phyloP scores from a whole-genome alignment of 2,329 filamentous ascomycete species.

The Xylaria hypoxylon region DNA sequence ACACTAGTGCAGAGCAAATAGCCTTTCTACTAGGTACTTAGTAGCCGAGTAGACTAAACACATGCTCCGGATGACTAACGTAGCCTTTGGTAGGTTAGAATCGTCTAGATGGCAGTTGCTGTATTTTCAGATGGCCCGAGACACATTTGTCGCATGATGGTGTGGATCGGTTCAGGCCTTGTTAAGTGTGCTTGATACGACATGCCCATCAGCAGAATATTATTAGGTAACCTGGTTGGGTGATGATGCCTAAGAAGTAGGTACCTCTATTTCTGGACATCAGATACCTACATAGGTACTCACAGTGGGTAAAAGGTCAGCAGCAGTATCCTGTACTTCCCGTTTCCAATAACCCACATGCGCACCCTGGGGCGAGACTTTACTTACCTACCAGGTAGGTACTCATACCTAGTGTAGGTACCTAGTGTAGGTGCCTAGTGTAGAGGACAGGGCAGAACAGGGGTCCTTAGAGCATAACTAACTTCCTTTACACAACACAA shows the following conservation, averaged over 20 bases:
- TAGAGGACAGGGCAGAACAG: constrained; percentile 18
- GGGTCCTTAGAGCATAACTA: constrained; percentile 15
- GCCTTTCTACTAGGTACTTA: neutral
- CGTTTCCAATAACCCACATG: constrained; percentile 23
- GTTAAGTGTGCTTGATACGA: constrained; percentile 23
- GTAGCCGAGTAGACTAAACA: constrained; percentile 1
- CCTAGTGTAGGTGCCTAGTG: neutral
- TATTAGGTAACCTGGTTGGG: constrained; percentile 15
- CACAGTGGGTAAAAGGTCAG: neutral
- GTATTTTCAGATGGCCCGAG: constrained; percentile 22
- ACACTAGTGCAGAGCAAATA: constrained; percentile 6
- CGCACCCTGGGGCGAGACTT: constrained; percentile 20
- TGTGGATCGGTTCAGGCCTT: constrained; percentile 25
- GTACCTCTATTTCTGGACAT: neutral
- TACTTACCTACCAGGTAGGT: no score
- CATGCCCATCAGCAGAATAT: constrained; percentile 17
- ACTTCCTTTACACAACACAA: no score
- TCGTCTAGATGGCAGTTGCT: constrained; percentile 11
- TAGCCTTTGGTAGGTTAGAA: neutral
- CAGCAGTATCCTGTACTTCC: neutral
- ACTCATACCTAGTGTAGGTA: neutral
- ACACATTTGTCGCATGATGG: constrained; percentile 33
- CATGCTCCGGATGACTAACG: constrained; percentile 6
- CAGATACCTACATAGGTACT: neutral
- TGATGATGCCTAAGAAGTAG: constrained; percentile 3